A percentile compares a stretch with the other conserved stretches of the same genome.
phyloP scores from a whole-genome alignment of 1,139 yeast genomes.

The Torulaspora pretoriensis region DNA sequence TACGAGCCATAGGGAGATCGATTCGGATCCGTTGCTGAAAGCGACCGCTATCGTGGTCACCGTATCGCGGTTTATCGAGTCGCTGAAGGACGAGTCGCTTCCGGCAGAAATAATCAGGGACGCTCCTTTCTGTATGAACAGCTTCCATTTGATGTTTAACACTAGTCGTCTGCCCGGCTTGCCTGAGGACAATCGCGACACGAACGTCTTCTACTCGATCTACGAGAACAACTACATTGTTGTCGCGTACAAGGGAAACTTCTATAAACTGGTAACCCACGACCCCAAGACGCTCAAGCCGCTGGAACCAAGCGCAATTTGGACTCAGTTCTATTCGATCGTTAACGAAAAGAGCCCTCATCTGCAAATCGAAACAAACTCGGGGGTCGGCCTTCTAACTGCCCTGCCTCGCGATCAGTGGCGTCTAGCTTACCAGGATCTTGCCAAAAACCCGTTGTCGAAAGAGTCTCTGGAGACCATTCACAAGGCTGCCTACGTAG shows the following conservation, averaged over 20 bases:
- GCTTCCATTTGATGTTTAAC: conserved; percentile 88
- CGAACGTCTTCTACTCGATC: conserved; percentile 48
- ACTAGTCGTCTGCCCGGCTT: conserved; percentile 71
- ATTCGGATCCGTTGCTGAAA: conserved; percentile 68
- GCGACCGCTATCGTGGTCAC: conserved; percentile 61
- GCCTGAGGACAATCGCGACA: conserved; percentile 47
- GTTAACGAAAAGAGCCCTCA: conserved; percentile 37
- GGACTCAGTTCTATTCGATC: conserved; percentile 59
- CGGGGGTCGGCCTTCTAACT: conserved; percentile 75
- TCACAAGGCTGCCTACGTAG: conserved; percentile 72
- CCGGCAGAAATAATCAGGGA: conserved; percentile 77
- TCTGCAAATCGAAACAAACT: conserved; percentile 35
- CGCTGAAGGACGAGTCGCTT: conserved; percentile 55
- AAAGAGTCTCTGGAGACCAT: conserved; percentile 64
- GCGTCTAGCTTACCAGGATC: conserved; percentile 56
- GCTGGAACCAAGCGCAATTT: conserved; percentile 58
- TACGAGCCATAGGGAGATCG: conserved; percentile 45
- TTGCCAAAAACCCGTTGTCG: conserved; percentile 52
- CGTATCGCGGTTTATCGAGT: conserved; percentile 52
- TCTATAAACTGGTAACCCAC: conserved; percentile 76
- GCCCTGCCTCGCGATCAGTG: conserved; percentile 84
- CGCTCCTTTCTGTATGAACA: conserved; percentile 88
- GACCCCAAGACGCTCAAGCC: conserved; percentile 48
- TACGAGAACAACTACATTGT: conserved; percentile 65
- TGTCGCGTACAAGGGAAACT: conserved; percentile 72